phyloP scores from a whole-genome alignment of 257 asterid species.

The Nicotiana tabacum region DNA sequence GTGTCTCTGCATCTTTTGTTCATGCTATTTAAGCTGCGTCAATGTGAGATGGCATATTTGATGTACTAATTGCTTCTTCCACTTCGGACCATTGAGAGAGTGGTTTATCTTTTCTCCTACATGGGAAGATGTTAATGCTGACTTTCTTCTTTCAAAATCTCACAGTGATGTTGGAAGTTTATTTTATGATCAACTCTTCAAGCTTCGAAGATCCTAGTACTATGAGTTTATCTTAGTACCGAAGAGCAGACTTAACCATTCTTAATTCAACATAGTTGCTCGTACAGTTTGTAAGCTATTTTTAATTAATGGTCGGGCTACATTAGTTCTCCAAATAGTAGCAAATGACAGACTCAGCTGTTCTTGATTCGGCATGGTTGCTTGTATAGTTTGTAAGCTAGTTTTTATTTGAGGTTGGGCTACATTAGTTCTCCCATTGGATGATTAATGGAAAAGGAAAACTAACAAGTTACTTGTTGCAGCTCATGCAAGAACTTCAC shows the following conservation, averaged over 20 bases:
- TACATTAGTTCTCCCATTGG: background rate
- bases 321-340: background rate
- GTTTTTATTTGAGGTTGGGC: background rate
- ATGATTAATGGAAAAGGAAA: background rate
- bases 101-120: background rate
- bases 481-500: conserved; percentile 60
- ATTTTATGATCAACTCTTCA: background rate
- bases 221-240: background rate
- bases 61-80: background rate
- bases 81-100: background rate
- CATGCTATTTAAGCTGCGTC: background rate
- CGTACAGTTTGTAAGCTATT: background rate
- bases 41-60: background rate
- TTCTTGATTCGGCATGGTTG: background rate
- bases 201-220: background rate
- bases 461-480: conserved; percentile 29
- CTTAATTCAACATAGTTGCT: background rate
- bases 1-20: background rate
- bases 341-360: background rate
- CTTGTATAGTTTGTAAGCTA: conserved; percentile 3
- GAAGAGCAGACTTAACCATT: background rate
- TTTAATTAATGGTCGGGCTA: background rate
- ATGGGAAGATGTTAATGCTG: background rate
- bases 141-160: background rate
- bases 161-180: background rate